These are phyloP conservation scores for Eucalyptus marginata DNA, from an alignment of 345 rosid species.

Conservation along the genomic window DNA sequence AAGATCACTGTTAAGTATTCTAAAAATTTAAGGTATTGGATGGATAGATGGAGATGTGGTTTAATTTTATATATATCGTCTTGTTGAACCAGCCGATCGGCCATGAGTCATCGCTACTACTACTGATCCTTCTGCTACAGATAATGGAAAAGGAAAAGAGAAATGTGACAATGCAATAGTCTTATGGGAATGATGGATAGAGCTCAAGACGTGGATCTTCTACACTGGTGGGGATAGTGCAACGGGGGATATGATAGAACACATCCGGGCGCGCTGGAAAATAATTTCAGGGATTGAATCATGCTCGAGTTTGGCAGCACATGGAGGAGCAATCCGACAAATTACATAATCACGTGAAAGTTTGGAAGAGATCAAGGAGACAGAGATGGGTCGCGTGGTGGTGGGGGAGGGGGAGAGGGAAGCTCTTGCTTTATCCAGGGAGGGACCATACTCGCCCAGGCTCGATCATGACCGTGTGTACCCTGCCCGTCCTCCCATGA, in stretches of 20 bases:
- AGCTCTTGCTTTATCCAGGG: not conserved
- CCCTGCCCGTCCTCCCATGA: not conserved
- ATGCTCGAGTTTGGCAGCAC: not conserved
- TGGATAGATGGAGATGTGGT: too few species aligned
- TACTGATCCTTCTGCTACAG: not conserved
- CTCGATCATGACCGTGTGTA: not conserved
- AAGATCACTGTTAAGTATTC: rapidly evolving
- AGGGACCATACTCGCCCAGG: not conserved
- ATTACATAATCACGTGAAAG: not conserved
- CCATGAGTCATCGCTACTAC: not conserved
- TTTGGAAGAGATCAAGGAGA: not conserved
- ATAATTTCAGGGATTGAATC: not conserved
- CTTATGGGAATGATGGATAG: not conserved
- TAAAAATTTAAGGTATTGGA: too few species aligned
- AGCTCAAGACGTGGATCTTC: too few species aligned
- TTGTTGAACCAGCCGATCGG: not conserved
- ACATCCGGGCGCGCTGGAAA: not conserved
- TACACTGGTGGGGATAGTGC: too few species aligned
- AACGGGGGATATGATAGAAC: not conserved
- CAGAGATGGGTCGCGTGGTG: not conserved
- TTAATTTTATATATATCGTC: too few species aligned
- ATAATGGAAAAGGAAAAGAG: not conserved
- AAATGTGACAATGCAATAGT: not conserved
- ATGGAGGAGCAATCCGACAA: not conserved
- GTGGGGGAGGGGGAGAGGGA: not conserved